These are phyloP conservation scores for Wickerhamomyces chambardii DNA, from an alignment of 805 yeast species.

Conservation along the genomic window DNA sequence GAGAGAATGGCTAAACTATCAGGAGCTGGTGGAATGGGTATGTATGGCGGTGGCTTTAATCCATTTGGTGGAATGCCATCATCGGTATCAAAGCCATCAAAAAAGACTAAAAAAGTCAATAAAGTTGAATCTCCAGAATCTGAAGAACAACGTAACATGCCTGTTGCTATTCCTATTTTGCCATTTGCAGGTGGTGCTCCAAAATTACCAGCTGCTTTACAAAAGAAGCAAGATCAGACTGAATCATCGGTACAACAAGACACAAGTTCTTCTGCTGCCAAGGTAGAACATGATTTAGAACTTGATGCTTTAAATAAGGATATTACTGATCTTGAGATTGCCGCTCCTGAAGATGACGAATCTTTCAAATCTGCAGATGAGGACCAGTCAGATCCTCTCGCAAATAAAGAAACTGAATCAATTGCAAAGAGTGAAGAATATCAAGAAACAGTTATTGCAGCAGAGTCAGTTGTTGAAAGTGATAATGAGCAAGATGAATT, in stretches of 20 bases:
- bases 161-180: constrained; percentile 41
- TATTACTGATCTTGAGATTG: no score
- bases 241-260: constrained; percentile 5
- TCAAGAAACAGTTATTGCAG: not conserved
- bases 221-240: constrained; percentile 2
- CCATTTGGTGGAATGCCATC: constrained; percentile 29
- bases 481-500: constrained; percentile 20
- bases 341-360: constrained; percentile 6
- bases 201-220: constrained; percentile 12
- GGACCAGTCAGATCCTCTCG: constrained; percentile 4
- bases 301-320: no score
- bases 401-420: constrained; percentile 9
- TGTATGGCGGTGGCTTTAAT: constrained; percentile 31
- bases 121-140: constrained; percentile 8
- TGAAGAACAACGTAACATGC: constrained; percentile 12
- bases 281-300: constrained; percentile 5
- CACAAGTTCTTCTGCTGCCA: constrained; percentile 1
- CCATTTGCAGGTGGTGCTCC: constrained; percentile 33
- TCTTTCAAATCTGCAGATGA: constrained; percentile 9
- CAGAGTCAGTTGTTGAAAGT: constrained; percentile 20
- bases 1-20: constrained; percentile 96
- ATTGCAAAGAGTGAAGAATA: constrained; percentile 2
- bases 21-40: constrained; percentile 59
- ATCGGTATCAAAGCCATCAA: constrained; percentile 13
- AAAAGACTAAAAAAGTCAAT: constrained; percentile 15